Evolutionary conservation across 805 yeast genomes (phyloP).

Genomic region (Candida dajiaensis): DNA sequence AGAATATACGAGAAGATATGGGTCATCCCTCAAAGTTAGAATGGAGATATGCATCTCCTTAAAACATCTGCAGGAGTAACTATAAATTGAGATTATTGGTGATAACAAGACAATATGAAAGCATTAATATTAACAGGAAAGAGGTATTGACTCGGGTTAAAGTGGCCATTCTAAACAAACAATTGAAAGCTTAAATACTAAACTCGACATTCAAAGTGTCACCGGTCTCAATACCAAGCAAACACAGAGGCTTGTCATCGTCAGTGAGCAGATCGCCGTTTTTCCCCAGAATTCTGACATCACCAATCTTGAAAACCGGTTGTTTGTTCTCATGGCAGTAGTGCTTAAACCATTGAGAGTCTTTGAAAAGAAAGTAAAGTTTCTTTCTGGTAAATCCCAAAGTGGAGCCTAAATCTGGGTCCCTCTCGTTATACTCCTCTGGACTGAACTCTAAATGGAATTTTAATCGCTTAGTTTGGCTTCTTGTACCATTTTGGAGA

Average conservation of each 20-base stretch:
- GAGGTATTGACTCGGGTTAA: too few species aligned
- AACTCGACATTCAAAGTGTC: slow-evolving; percentile 32
- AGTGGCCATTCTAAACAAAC: neutral
- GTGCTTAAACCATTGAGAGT: slow-evolving; percentile 22
- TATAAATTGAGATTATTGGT: too few species aligned
- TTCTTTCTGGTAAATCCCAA: slow-evolving; percentile 56
- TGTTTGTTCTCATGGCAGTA: neutral
- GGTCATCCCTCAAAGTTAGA: neutral
- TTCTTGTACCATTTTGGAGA: slow-evolving; percentile 10
- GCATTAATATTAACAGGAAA: too few species aligned
- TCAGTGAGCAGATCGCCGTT: slow-evolving; percentile 26
- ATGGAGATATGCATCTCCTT: too few species aligned
- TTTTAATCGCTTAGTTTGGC: slow-evolving; percentile 32
- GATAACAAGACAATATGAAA: too few species aligned
- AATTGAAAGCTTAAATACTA: neutral
- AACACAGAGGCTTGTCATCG: slow-evolving; percentile 44
- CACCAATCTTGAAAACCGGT: slow-evolving; percentile 21
- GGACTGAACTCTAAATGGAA: slow-evolving; percentile 80
- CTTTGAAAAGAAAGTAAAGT: slow-evolving; percentile 48
- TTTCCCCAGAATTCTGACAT: slow-evolving; percentile 31
- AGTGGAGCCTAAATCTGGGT: slow-evolving; percentile 67
- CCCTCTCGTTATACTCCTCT: slow-evolving; percentile 55
- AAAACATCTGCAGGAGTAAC: too few species aligned
- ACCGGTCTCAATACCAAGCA: slow-evolving; percentile 50
- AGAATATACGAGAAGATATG: neutral